These are phyloP conservation scores for Aureobasidium sp. DNA, from an alignment of 2,329 filamentous ascomycete genomes.

Conservation along the genomic window DNA sequence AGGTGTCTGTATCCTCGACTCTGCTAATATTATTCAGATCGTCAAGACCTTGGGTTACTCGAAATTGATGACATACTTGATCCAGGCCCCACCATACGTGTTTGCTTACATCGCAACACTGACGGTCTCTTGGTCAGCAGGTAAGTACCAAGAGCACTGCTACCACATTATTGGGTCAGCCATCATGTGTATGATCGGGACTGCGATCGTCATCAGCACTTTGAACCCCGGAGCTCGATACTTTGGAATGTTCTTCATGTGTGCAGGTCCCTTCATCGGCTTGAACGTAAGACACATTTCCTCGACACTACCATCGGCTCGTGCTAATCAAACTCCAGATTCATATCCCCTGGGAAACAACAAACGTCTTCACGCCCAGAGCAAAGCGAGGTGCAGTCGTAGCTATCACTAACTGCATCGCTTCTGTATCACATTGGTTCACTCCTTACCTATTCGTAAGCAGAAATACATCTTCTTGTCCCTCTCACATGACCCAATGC, in stretches of 20 bases:
- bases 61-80: background rate
- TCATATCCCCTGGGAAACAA: background rate
- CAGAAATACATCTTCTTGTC: too few species aligned
- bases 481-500: too few species aligned
- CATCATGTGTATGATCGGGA: background rate
- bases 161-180: background rate
- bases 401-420: background rate
- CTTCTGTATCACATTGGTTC: background rate
- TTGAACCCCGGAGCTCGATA: background rate
- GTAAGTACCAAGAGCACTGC: background rate
- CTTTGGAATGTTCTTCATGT: background rate
- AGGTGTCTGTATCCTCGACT: background rate
- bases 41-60: background rate
- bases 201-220: background rate
- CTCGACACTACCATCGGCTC: too few species aligned
- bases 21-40: background rate
- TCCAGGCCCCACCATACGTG: background rate
- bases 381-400: background rate
- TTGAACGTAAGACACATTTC: too few species aligned
- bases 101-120: background rate
- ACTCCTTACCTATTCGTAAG: background rate
- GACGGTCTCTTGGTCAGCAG: background rate
- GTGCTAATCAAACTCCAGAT: too few species aligned
- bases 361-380: background rate
- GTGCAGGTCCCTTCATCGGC: background rate